A percentile compares a stretch with the other conserved stretches of the same genome.
phyloP scores from a whole-genome alignment of 108 stramenopile species.

The Cyclotella kingstonii region DNA sequence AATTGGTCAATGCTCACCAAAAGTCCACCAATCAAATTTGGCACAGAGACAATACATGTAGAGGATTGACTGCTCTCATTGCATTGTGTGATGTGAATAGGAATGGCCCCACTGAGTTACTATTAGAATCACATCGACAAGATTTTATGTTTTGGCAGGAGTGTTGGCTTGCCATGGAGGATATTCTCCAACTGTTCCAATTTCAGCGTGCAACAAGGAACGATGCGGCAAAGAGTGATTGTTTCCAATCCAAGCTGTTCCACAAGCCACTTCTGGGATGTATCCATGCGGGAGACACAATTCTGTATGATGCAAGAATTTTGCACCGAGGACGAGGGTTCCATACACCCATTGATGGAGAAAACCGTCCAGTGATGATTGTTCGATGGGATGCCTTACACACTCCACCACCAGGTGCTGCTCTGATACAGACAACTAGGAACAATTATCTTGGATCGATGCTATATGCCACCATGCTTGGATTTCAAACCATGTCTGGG shows the following conservation, averaged over 20 bases:
- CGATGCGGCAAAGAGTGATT: not conserved
- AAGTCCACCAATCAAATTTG: slow-evolving; percentile 38
- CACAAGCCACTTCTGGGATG: slow-evolving; percentile 18
- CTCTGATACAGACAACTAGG: slow-evolving; percentile 21
- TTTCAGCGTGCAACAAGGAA: not conserved
- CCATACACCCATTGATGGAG: not conserved
- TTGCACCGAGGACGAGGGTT: slow-evolving; percentile 39
- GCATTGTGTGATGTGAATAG: slow-evolving; percentile 32
- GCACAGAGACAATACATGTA: slow-evolving; percentile 32
- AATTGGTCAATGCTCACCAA: slow-evolving; percentile 33
- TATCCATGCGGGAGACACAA: slow-evolving; percentile 31
- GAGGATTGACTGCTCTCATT: slow-evolving; percentile 34
- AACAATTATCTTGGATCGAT: slow-evolving; percentile 23
- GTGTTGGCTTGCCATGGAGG: slow-evolving; percentile 1
- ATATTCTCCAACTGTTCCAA: not conserved
- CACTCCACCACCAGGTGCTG: slow-evolving; percentile 37
- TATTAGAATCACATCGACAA: slow-evolving; percentile 18
- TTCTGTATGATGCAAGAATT: slow-evolving; percentile 32
- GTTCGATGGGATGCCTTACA: slow-evolving; percentile 31
- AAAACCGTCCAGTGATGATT: slow-evolving; percentile 32
- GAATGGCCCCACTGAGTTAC: slow-evolving; percentile 38
- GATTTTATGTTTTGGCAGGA: slow-evolving; percentile 20
- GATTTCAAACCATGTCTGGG: too few species aligned
- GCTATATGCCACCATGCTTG: too few species aligned
- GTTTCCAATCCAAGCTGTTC: not conserved